phyloP scores from a whole-genome alignment of 495 filamentous ascomycete species.

The Patellaria atrata region DNA sequence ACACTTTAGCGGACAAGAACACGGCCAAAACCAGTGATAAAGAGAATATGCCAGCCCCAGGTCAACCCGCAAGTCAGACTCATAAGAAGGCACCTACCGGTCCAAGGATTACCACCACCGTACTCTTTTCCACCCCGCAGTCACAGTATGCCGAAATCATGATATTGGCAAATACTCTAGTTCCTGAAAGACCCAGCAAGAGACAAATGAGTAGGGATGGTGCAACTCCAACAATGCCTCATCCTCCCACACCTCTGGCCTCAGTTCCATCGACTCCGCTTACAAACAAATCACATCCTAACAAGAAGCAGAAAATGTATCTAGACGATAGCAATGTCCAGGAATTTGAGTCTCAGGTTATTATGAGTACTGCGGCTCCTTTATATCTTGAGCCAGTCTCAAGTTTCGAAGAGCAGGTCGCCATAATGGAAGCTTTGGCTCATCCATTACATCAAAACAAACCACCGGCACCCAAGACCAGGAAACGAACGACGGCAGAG shows the following conservation, averaged over 20 bases:
- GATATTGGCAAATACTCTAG: conserved; percentile 59
- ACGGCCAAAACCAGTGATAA: conserved; percentile 26
- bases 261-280: conserved; percentile 45
- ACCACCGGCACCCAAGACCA: conserved; percentile 68
- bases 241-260: conserved; percentile 51
- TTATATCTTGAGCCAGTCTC: conserved; percentile 63
- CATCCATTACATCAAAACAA: conserved; percentile 61
- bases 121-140: conserved; percentile 72
- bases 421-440: conserved; percentile 50
- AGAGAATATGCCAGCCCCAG: conserved; percentile 38
- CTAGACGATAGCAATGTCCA: conserved; percentile 58
- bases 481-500: conserved; percentile 89
- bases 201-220: conserved; percentile 28
- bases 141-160: conserved; percentile 59
- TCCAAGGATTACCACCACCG: conserved; percentile 63
- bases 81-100: conserved; percentile 36
- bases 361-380: conserved; percentile 53
- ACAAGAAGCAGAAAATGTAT: conserved; percentile 52
- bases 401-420: conserved; percentile 49
- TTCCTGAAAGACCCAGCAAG: conserved; percentile 34
- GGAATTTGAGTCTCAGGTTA: conserved; percentile 55
- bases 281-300: conserved; percentile 34
- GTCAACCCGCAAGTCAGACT: conserved; percentile 31
- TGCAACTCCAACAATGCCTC: conserved; percentile 37
- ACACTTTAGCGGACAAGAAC: conserved; percentile 23